A percentile compares a stretch with the other conserved stretches of the same genome.
phyloP scores from a whole-genome alignment of 2,329 filamentous ascomycete species.

The Curvularia lunata region DNA sequence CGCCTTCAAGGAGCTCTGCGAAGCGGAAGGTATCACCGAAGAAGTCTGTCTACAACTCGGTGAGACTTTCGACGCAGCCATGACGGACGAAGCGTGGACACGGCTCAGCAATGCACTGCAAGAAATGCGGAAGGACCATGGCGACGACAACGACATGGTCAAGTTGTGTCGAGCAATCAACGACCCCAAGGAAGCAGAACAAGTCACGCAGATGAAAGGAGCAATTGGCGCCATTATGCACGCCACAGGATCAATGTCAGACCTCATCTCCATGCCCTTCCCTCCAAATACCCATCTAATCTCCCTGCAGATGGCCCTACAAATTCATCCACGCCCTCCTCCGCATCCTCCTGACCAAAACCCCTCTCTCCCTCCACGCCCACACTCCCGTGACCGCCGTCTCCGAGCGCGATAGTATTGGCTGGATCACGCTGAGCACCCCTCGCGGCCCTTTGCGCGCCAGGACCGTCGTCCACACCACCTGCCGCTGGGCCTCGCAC shows the following conservation, averaged over 20 bases:
- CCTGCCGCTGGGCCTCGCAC: slow-evolving; percentile 21
- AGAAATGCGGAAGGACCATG: slow-evolving; percentile 18
- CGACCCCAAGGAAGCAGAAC: slow-evolving; percentile 6
- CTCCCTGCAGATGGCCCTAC: slow-evolving; percentile 17
- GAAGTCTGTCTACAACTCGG: slow-evolving; percentile 22
- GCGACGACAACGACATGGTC: slow-evolving; percentile 15
- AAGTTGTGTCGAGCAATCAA: slow-evolving; percentile 14
- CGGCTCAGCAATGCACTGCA: slow-evolving; percentile 18
- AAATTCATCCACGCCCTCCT: slow-evolving; percentile 21
- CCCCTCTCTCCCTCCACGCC: slow-evolving; percentile 12
- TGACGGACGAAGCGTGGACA: slow-evolving; percentile 22
- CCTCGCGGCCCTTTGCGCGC: slow-evolving; percentile 13
- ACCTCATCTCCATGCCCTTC: background rate
- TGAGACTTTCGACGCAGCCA: slow-evolving; percentile 22
- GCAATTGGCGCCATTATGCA: slow-evolving; percentile 15
- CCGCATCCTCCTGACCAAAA: slow-evolving; percentile 11
- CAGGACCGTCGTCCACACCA: slow-evolving; percentile 15
- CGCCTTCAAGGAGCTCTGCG: slow-evolving; percentile 13
- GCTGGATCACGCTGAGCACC: slow-evolving; percentile 15
- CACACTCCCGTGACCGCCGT: slow-evolving; percentile 15
- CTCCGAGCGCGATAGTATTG: slow-evolving; percentile 10
- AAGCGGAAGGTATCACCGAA: slow-evolving; percentile 16
- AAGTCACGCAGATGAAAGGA: slow-evolving; percentile 21
- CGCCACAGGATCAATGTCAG: slow-evolving; percentile 18
- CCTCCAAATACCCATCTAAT: background rate